Base-by-base conservation (phyloP, 805 yeast species). In the Pichia thaimueangensis region DNA sequence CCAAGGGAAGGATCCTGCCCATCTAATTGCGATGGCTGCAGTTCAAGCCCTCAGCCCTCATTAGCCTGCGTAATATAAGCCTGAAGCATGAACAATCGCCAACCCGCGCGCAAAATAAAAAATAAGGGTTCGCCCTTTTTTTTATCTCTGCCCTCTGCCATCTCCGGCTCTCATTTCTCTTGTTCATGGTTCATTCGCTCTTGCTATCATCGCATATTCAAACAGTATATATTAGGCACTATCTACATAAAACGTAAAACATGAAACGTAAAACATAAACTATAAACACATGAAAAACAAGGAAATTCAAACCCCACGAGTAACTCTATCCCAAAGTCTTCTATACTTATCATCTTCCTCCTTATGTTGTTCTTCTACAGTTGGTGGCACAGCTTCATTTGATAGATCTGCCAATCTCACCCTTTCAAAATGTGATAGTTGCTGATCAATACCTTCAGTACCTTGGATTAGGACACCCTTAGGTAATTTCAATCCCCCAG, bases 341-440 rank as follows among this genome's bases (percentile, higher is more conserved):
- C 36, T 39, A 17, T 37, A 53, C 29, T 42, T 45, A 19, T 42
- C 31, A 9, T 41, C 30, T 10, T 47, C 51, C 11, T 39, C 34
- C 28, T 42, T 33, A 12, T 25, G 34, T 17, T 41, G 47, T 25
- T 51, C 45, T 33, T 46, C 45, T 8, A 66, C 62, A 1, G 80
- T 58, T 3, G 96, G 95, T 2, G 97, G 97, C 57, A 91, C 62
- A 28, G 83, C 82, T 67, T 91, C 97, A 60, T 91, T 91, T 21
- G 70, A 72, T 52, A 82, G 59, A 67, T 91, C 97, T 2, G 88
- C 88, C 48, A 66, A 65, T 50, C 80, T 73, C 2, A 96, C 97
- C 40, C 84, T 93, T 55, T 87, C 95, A 54, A 91, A 91, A 11
- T 84, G 71, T 22, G 70, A 63, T 37, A 93, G 72, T 10, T 87